These are phyloP conservation scores for Austroboletus festivus DNA, from an alignment of 768 basidiomycete genomes.

Conservation along the genomic window DNA sequence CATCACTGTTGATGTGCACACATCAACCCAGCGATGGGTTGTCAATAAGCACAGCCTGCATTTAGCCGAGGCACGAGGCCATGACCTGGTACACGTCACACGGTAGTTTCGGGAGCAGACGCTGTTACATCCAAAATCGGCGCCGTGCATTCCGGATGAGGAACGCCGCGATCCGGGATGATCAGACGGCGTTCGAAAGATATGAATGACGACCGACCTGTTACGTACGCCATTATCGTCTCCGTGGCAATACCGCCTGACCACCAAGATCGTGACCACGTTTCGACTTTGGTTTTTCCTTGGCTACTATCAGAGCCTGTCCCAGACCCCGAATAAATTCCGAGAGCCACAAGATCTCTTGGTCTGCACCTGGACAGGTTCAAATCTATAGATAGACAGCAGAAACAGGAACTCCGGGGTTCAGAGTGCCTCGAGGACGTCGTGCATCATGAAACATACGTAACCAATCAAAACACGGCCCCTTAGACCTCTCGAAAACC, in stretches of 20 bases:
- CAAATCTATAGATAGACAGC: slow-evolving; percentile 28
- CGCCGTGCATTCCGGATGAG: slow-evolving; percentile 25
- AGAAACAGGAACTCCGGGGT: slow-evolving; percentile 28
- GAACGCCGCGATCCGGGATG: slow-evolving; percentile 23
- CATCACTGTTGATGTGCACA: slow-evolving; percentile 20
- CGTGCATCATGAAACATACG: slow-evolving; percentile 22
- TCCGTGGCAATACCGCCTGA: slow-evolving; percentile 18
- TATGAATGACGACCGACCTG: slow-evolving; percentile 18
- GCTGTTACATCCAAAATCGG: slow-evolving; percentile 22
- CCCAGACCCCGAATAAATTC: slow-evolving; percentile 12
- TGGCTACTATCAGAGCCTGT: slow-evolving; percentile 12
- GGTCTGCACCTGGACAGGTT: slow-evolving; percentile 1
- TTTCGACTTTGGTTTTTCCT: slow-evolving; percentile 7
- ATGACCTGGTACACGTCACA: slow-evolving; percentile 30
- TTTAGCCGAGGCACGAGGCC: slow-evolving; percentile 29
- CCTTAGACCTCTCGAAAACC: slow-evolving; percentile 11
- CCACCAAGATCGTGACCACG: slow-evolving; percentile 4
- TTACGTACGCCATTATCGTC: slow-evolving; percentile 24
- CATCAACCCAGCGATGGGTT: slow-evolving; percentile 29
- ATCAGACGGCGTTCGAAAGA: slow-evolving; percentile 23
- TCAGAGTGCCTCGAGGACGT: slow-evolving; percentile 20
- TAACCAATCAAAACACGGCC: slow-evolving; percentile 14
- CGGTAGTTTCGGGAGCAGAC: slow-evolving; percentile 28
- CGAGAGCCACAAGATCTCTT: slow-evolving; percentile 16
- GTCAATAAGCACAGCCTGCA: slow-evolving; percentile 21